Conservation (phyloP, 2,329 filamentous ascomycete genomes). For the Grosmannia penicillata region DNA sequence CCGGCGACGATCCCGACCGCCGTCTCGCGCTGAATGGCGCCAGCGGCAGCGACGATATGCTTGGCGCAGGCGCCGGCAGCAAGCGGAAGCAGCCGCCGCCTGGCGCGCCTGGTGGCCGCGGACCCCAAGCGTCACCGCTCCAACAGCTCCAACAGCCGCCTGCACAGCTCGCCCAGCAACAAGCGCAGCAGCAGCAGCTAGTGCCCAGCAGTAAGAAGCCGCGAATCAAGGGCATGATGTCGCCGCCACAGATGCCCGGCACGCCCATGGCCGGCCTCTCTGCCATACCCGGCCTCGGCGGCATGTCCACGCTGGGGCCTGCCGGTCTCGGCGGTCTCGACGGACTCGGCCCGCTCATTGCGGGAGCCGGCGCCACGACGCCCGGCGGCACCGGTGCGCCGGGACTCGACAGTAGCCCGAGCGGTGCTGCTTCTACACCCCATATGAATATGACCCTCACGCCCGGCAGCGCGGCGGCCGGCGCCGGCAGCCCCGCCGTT, state of each 20-base stretch:
- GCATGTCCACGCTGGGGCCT: conserved; percentile 4
- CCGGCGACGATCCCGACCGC: conserved; percentile 10
- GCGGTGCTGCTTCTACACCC: no score
- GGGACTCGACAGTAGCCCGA: no score
- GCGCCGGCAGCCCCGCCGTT: not conserved
- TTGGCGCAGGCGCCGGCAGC: not conserved
- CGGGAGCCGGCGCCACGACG: not conserved
- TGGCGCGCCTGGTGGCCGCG: conserved; percentile 3
- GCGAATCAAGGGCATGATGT: not conserved
- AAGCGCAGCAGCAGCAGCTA: conserved; percentile 4
- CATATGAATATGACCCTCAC: no score
- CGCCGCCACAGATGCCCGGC: not conserved
- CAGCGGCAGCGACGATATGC: conserved; percentile 3
- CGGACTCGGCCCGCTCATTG: conserved; percentile 7
- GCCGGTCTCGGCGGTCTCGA: conserved; percentile 5
- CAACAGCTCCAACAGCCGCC: not conserved
- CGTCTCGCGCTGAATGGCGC: conserved; percentile 2
- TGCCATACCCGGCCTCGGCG: conserved; percentile 6
- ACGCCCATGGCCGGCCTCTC: not conserved
- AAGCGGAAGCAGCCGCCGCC: conserved; percentile 13
- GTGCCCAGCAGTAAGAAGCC: conserved; percentile 2
- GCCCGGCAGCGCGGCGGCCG: conserved; percentile 3
- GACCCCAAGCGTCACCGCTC: not conserved
- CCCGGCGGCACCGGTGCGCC: not conserved
- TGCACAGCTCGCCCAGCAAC: conserved; percentile 1